These are phyloP conservation scores for Geoglossum cookeanum DNA, from an alignment of 2,329 filamentous ascomycete species.

Conservation along the genomic window DNA sequence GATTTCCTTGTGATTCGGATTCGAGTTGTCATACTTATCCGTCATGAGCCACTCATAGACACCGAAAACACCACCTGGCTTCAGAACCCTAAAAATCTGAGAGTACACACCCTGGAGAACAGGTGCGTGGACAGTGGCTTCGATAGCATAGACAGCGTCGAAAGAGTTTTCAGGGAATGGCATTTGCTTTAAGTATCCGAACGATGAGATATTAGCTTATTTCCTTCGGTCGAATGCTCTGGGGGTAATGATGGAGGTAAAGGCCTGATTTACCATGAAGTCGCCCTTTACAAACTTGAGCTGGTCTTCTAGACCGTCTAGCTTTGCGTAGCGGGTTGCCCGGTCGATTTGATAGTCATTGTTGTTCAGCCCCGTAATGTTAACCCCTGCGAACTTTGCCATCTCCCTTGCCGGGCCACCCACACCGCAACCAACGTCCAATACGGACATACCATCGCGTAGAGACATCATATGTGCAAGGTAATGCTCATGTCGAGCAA, in stretches of 20 bases:
- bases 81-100: constrained; percentile 86
- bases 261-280: constrained; percentile 53
- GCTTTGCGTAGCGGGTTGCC: constrained; percentile 65
- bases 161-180: constrained; percentile 80
- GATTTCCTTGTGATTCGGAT: constrained; percentile 72
- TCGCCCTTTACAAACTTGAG: constrained; percentile 83
- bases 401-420: constrained; percentile 92
- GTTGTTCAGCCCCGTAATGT: constrained; percentile 90
- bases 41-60: constrained; percentile 99
- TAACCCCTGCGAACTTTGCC: constrained; percentile 79
- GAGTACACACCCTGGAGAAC: constrained; percentile 80
- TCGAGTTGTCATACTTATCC: constrained; percentile 76
- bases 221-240: too few relatives aligned
- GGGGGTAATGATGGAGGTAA: too few relatives aligned
- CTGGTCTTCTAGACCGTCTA: constrained; percentile 64
- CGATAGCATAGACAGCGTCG: constrained; percentile 91
- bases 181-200: constrained; percentile 63
- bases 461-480: constrained; percentile 79
- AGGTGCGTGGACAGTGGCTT: constrained; percentile 89
- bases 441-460: constrained; percentile 67
- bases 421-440: constrained; percentile 94
- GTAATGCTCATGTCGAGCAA: constrained; percentile 95
- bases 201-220: not conserved
- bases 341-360: constrained; percentile 98
- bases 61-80: constrained; percentile 87